Evolutionary conservation across 768 basidiomycete species (phyloP).

Genomic region (Auriscalpium orientale): DNA sequence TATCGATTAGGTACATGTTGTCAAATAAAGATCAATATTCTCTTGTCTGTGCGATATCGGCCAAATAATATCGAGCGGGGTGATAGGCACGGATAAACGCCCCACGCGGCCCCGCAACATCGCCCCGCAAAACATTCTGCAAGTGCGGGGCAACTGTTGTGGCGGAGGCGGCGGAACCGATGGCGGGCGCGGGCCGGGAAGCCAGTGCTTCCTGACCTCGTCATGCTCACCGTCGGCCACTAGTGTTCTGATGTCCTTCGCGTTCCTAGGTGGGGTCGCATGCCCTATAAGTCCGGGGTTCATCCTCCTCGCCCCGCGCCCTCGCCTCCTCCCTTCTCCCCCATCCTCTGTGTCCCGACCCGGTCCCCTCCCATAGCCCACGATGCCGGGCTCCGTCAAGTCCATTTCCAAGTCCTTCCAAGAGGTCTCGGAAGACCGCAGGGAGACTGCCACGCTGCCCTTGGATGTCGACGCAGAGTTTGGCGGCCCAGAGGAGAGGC

Average conservation of each 20-base stretch:
- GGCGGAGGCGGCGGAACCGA: background rate
- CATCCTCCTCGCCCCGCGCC: background rate
- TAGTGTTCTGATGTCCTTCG: background rate
- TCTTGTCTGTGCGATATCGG: too few species aligned
- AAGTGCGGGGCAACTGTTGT: too few species aligned
- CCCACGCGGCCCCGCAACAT: too few species aligned
- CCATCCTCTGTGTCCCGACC: background rate
- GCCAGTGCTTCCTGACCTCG: background rate
- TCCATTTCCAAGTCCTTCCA: background rate
- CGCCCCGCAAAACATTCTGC: too few species aligned
- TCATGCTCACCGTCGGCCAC: background rate
- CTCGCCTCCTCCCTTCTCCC: background rate
- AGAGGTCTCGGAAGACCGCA: background rate
- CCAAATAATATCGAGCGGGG: too few species aligned
- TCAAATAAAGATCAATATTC: too few species aligned
- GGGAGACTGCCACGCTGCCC: background rate
- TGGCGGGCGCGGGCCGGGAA: background rate
- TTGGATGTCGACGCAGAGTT: conserved; percentile 25
- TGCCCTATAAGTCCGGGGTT: background rate
- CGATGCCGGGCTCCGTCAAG: background rate
- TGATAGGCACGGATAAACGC: too few species aligned
- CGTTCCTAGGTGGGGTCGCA: background rate
- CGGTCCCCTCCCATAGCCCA: background rate
- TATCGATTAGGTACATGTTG: too few species aligned
- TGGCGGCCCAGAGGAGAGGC: conserved; percentile 30